These are phyloP conservation scores for Macadamia integrifolia DNA, from an alignment of 164 flowering plant species.

Conservation along the genomic window DNA sequence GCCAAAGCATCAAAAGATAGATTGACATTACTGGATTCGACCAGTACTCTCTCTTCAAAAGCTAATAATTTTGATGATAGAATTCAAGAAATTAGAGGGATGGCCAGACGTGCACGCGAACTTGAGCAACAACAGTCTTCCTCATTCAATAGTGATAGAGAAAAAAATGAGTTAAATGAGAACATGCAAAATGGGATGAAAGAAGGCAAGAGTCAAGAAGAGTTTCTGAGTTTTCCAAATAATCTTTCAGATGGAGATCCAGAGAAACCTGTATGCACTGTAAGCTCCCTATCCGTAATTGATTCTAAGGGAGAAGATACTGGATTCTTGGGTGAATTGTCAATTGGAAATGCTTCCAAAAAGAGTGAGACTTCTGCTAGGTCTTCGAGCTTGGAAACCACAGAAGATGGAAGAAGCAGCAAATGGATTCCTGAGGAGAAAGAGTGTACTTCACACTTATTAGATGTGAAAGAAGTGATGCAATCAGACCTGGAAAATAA, in stretches of 20 bases:
- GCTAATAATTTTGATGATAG: constrained; percentile 25
- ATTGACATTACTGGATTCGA: constrained; percentile 14
- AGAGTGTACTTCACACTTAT: constrained; percentile 8
- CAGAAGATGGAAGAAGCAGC: constrained; percentile 7
- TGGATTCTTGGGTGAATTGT: constrained; percentile 9
- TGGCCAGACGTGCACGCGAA: constrained; percentile 61
- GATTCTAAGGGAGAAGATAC: constrained; percentile 10
- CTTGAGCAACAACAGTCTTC: constrained; percentile 29
- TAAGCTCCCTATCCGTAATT: constrained; percentile 1
- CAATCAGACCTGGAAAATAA: constrained; percentile 5
- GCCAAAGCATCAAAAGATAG: constrained; percentile 26
- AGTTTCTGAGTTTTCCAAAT: constrained; percentile 6
- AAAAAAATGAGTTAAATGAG: constrained; percentile 17
- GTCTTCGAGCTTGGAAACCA: constrained; percentile 6
- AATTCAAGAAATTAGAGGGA: constrained; percentile 52
- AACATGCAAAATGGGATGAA: constrained; percentile 10
- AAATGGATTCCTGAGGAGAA: constrained; percentile 8
- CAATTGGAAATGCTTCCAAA: constrained; percentile 10
- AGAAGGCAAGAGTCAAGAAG: constrained; percentile 10
- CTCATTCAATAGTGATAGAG: constrained; percentile 14
- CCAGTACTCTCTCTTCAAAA: constrained; percentile 11
- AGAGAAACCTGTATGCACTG: constrained; percentile 4
- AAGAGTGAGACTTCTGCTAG: constrained; percentile 10
- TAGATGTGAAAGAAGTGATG: constrained; percentile 9
- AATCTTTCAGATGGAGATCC: constrained; percentile 2